These are phyloP conservation scores for Peniophora sp. DNA, from an alignment of 1,284 basidiomycete species.

Conservation along the genomic window DNA sequence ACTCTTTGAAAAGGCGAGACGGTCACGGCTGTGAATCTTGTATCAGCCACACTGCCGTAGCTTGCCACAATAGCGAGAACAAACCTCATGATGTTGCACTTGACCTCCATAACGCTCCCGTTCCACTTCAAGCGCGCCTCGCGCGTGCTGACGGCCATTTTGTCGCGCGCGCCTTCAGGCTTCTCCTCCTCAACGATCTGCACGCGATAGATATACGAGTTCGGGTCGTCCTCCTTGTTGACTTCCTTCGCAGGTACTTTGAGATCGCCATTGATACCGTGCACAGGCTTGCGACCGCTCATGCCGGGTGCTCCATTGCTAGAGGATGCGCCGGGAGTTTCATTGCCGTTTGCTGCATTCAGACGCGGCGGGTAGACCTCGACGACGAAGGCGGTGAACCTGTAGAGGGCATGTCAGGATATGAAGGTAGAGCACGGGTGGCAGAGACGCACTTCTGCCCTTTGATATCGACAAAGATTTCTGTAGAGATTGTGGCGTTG, in stretches of 20 bases:
- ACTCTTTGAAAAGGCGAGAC: slow-evolving; percentile 91
- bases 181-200: slow-evolving; percentile 76
- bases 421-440: slow-evolving; percentile 8
- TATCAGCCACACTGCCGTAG: background rate
- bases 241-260: slow-evolving; percentile 69
- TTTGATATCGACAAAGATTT: slow-evolving; percentile 75
- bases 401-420: slow-evolving; percentile 23
- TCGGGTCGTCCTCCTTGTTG: slow-evolving; percentile 68
- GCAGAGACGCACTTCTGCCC: slow-evolving; percentile 63
- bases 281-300: slow-evolving; percentile 27
- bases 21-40: slow-evolving; percentile 73
- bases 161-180: slow-evolving; percentile 51
- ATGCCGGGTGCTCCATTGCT: slow-evolving; percentile 20
- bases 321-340: slow-evolving; percentile 15
- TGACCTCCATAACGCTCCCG: slow-evolving; percentile 75
- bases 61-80: slow-evolving; percentile 10
- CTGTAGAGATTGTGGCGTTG: slow-evolving; percentile 31
- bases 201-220: slow-evolving; percentile 82
- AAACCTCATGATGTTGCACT: slow-evolving; percentile 73
- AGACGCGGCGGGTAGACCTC: slow-evolving; percentile 61
- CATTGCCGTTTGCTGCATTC: slow-evolving; percentile 11
- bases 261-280: slow-evolving; percentile 76
- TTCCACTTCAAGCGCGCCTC: slow-evolving; percentile 45
- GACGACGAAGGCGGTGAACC: slow-evolving; percentile 72
- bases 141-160: slow-evolving; percentile 39